Conservation (phyloP, 148 eudicot species). For the Heliosperma pusillum region DNA sequence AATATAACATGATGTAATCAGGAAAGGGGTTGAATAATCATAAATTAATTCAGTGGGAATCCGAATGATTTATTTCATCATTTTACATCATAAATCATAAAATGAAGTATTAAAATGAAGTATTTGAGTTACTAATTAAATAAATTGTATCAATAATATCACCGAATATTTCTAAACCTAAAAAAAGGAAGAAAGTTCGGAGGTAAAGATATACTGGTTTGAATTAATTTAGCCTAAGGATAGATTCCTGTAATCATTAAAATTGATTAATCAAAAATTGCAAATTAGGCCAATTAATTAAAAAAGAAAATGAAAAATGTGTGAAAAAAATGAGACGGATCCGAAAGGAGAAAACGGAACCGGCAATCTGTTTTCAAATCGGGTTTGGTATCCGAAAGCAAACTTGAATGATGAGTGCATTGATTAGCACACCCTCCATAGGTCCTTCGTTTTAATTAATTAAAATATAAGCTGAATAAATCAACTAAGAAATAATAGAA, state of each 20-base stretch:
- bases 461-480: no score
- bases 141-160: conserved; percentile 23
- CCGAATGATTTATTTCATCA: conserved; percentile 32
- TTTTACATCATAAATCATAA: conserved; percentile 8
- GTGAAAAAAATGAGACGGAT: conserved; percentile 42
- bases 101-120: not conserved
- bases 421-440: conserved; percentile 58
- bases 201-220: not conserved
- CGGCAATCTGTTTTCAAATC: conserved; percentile 44
- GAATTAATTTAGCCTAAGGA: conserved; percentile 29
- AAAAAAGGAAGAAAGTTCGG: conserved; percentile 22
- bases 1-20: conserved; percentile 17
- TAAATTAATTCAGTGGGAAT: conserved; percentile 33
- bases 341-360: conserved; percentile 30
- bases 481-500: no score
- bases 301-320: conserved; percentile 11
- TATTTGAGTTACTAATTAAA: not conserved
- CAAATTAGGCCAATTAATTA: conserved; percentile 20
- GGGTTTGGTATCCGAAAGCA: conserved; percentile 56
- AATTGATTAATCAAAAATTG: conserved; percentile 8
- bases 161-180: conserved; percentile 24
- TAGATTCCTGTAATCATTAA: conserved; percentile 21
- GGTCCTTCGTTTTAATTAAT: conserved; percentile 44
- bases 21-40: conserved; percentile 25
- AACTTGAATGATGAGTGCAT: conserved; percentile 75